Conservation (phyloP, 805 yeast species). For the Zygoascus flipseniorum region DNA sequence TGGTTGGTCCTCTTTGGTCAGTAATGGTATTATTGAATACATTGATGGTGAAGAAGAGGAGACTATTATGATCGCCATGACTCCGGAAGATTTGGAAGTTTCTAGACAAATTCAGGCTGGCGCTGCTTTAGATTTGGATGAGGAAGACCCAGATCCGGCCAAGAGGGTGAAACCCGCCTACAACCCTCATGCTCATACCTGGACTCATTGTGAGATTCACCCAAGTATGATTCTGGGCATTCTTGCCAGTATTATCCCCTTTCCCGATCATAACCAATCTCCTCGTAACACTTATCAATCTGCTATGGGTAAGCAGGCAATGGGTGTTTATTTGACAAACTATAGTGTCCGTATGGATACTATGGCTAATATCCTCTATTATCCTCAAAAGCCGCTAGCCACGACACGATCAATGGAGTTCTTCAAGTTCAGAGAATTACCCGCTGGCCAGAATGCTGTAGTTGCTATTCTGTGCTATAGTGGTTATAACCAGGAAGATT, state of each 20-base stretch:
- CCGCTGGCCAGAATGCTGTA: slow-evolving; percentile 98
- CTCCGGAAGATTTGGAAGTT: slow-evolving; percentile 89
- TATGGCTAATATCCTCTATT: slow-evolving; percentile 95
- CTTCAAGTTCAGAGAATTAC: slow-evolving; percentile 92
- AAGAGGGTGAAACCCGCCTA: slow-evolving; percentile 72
- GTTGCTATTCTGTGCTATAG: slow-evolving; percentile 98
- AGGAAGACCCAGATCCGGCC: slow-evolving; percentile 56
- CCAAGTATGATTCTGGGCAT: slow-evolving; percentile 98
- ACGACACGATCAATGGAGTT: slow-evolving; percentile 98
- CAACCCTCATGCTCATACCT: slow-evolving; percentile 63
- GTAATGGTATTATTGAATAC: slow-evolving; percentile 86
- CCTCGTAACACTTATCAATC: slow-evolving; percentile 90
- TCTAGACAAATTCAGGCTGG: slow-evolving; percentile 36
- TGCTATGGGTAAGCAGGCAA: slow-evolving; percentile 98
- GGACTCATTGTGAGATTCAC: slow-evolving; percentile 98
- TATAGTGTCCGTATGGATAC: slow-evolving; percentile 98
- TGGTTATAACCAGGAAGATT: slow-evolving; percentile 99
- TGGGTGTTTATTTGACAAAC: slow-evolving; percentile 97
- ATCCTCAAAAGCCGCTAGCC: slow-evolving; percentile 97
- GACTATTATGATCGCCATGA: slow-evolving; percentile 97
- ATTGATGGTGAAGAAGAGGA: slow-evolving; percentile 99
- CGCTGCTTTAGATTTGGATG: slow-evolving; percentile 8
- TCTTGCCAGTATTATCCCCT: slow-evolving; percentile 97
- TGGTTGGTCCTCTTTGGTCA: slow-evolving; percentile 80
- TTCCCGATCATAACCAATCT: slow-evolving; percentile 97